A percentile compares a stretch with the other conserved stretches of the same genome.
These are phyloP conservation scores for Paramecium sexaurelia DNA, from an alignment of 73 alveolate genomes.

Conservation along the genomic window DNA sequence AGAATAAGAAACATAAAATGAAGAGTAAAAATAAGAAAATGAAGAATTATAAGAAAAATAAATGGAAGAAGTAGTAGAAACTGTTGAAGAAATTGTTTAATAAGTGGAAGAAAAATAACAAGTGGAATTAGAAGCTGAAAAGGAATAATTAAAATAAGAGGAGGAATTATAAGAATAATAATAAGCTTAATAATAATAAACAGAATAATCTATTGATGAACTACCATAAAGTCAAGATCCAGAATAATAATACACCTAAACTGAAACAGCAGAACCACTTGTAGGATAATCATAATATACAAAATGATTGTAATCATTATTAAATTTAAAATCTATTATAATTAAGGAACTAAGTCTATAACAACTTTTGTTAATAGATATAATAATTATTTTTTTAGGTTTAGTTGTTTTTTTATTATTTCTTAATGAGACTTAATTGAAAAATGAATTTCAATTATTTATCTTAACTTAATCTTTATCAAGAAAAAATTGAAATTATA, in stretches of 20 bases:
- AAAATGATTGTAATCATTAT: background rate
- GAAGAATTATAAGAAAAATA: background rate
- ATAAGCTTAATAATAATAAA: background rate
- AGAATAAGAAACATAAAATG: background rate
- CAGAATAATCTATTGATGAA: background rate
- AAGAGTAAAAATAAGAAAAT: background rate
- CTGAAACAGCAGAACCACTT: slow-evolving; percentile 32
- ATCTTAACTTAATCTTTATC: too few species aligned
- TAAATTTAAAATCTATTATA: background rate
- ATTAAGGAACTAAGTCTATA: too few species aligned
- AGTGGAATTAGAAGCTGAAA: background rate
- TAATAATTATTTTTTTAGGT: too few species aligned
- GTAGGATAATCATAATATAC: slow-evolving; percentile 23
- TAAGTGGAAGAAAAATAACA: background rate
- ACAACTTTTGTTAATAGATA: too few species aligned
- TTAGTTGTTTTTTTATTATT: too few species aligned
- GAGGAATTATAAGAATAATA: background rate
- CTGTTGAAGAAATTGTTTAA: background rate
- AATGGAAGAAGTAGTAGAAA: background rate
- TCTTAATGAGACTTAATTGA: too few species aligned
- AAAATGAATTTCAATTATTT: too few species aligned
- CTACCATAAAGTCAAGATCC: background rate
- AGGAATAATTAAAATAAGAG: background rate
- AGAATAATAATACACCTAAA: background rate
- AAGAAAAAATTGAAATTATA: too few species aligned